Percentiles rank a stretch among this genome's conserved stretches.
These are phyloP conservation scores for Sordariomycetes sp. DNA, from an alignment of 2,329 filamentous ascomycete species.

Conservation along the genomic window DNA sequence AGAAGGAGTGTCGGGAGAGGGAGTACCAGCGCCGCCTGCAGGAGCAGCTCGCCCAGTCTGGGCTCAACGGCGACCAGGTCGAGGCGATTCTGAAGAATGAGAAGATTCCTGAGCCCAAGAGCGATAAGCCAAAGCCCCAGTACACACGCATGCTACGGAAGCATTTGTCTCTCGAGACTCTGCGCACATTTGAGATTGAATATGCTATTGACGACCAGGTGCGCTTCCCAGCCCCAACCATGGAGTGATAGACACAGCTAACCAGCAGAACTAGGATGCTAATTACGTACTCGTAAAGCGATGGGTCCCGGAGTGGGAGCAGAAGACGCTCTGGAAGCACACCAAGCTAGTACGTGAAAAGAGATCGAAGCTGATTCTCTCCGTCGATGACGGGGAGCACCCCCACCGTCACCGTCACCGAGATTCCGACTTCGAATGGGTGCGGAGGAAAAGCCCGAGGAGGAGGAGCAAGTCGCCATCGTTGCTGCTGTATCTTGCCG, in stretches of 20 bases:
- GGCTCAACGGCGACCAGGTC: conserved; percentile 45
- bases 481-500: conserved; percentile 43
- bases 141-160: conserved; percentile 51
- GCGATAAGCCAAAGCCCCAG: conserved; percentile 25
- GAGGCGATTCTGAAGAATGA: conserved; percentile 44
- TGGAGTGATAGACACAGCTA: neutral
- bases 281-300: conserved; percentile 57
- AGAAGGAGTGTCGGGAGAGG: conserved; percentile 33
- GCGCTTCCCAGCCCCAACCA: neutral
- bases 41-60: conserved; percentile 43
- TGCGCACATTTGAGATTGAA: conserved; percentile 40
- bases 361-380: conserved; percentile 28
- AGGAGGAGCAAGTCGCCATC: conserved; percentile 42
- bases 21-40: conserved; percentile 42
- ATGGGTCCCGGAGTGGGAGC: conserved; percentile 59
- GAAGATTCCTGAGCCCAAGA: conserved; percentile 21
- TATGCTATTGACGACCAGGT: conserved; percentile 40
- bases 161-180: conserved; percentile 48
- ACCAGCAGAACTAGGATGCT: neutral
- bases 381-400: conserved; percentile 30
- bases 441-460: conserved; percentile 40
- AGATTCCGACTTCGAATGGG: conserved; percentile 38
- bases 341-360: conserved; percentile 51
- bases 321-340: conserved; percentile 60
- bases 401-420: conserved; percentile 19